Conservation (phyloP, 148 eudicot species). For the Diospyros kaki region DNA sequence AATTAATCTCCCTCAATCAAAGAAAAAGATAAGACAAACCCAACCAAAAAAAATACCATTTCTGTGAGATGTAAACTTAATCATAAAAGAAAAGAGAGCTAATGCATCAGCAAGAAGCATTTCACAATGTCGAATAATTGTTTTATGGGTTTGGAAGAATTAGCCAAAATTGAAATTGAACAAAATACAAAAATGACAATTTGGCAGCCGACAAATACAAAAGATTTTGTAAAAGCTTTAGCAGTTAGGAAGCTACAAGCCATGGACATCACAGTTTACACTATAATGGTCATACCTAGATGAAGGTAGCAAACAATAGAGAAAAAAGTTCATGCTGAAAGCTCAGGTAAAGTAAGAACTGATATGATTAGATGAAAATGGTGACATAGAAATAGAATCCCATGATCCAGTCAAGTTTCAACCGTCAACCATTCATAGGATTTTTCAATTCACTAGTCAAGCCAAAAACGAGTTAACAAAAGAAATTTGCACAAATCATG, state of each 20-base stretch:
- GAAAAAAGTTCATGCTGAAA: neutral
- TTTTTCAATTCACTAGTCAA: too few relatives aligned
- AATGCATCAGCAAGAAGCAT: neutral
- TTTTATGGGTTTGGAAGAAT: neutral
- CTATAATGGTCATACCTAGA: neutral
- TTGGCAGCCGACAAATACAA: neutral
- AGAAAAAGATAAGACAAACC: neutral
- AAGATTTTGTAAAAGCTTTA: neutral
- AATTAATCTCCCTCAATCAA: neutral
- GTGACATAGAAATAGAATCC: too few relatives aligned
- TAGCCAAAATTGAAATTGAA: neutral
- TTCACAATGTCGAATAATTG: too few relatives aligned
- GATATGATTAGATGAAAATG: neutral
- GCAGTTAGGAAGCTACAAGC: neutral
- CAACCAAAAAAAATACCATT: neutral
- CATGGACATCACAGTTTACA: neutral
- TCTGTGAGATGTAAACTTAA: too few relatives aligned
- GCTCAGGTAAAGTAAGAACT: neutral
- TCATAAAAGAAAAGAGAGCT: neutral
- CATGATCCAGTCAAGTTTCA: too few relatives aligned
- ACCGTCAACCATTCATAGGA: too few relatives aligned
- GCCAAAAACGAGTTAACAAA: neutral
- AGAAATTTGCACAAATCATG: neutral
- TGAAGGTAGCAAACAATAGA: neutral
- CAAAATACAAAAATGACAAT: neutral